These are phyloP conservation scores for Anethum foeniculum DNA, from an alignment of 140 eudicot species.

Conservation along the genomic window DNA sequence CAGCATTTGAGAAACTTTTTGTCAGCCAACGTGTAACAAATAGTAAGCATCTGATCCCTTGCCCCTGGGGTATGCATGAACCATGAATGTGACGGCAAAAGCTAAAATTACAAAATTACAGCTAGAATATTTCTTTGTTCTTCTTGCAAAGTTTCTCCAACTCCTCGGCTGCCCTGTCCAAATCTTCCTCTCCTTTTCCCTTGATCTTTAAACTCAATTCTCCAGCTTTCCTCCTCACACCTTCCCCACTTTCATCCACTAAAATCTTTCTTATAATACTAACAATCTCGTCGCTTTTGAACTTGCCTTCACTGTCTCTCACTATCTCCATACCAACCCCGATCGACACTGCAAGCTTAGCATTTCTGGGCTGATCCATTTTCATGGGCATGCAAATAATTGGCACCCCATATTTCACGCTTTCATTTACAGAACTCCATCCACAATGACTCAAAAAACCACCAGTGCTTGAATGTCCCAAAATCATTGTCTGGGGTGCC, in stretches of 20 bases:
- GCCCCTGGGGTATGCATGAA: too few relatives aligned
- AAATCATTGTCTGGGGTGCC: not conserved
- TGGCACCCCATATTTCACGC: not conserved
- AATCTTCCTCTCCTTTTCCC: not conserved
- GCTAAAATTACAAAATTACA: too few relatives aligned
- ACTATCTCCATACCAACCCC: not conserved
- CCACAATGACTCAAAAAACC: not conserved
- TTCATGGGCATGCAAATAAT: not conserved
- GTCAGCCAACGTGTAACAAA: too few relatives aligned
- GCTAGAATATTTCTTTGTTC: too few relatives aligned
- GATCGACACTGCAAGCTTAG: not conserved
- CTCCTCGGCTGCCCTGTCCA: not conserved
- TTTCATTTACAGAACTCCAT: not conserved
- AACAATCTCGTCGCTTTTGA: not conserved
- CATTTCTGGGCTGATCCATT: not conserved
- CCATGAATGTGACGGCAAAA: too few relatives aligned
- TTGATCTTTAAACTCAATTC: not conserved
- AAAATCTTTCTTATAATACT: not conserved
- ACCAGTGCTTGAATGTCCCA: not conserved
- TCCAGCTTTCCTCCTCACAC: not conserved
- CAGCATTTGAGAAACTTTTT: too few relatives aligned
- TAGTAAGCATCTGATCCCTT: too few relatives aligned
- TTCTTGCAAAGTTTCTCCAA: not conserved
- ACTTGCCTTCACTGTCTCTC: not conserved
- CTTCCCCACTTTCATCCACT: not conserved